Evolutionary conservation across 2,329 filamentous ascomycete genomes (phyloP), one percentile per base, ranked within the genome.

Genomic region (Talaromyces marneffei): DNA sequence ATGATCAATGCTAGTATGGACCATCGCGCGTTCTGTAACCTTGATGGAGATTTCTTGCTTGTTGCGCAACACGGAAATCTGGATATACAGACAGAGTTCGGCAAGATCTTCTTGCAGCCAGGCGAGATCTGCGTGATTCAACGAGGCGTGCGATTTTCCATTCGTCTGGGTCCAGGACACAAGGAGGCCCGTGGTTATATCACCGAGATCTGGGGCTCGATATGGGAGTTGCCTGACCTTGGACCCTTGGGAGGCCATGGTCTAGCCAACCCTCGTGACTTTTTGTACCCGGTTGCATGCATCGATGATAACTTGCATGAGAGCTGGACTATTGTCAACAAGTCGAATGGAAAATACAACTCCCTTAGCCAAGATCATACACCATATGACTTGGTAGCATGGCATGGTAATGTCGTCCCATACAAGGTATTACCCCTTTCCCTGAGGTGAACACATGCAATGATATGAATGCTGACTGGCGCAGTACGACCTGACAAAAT

Each of bases 111-210:
- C 48, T 85, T 92, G n/a, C 83, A 89, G 58, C 89, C 89, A 1
- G 87, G 88, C 72, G 90, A 93, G 74, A 91, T 93, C 46, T 85
- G 82, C 65, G 86, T 93, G 1, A 87, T 93, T 57, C 89, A 89
- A 1, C 81, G 90, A 44, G 89, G 89, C 29, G 80, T 92, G 66
- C 1, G 86, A 88, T 85, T 86, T 70, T 76, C 79, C 20, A 77
- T 87, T 27, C 76, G 76, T 1, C 75, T 86, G 0, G 81, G 82
- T 1, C 76, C 83, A 12, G 84, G 85, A 0, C 81, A 72, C 16
- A 66, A 67, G 20, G 72, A 82, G 1, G 81, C 82, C 0, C 78
- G 84, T 40, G 86, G 86, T 6, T 87, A 87, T 68, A 82, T 87
- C 52, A 79, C 85, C 25, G 86, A 88, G 69, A 72, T 87, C 5